A percentile compares a stretch with the other conserved stretches of the same genome.
These are phyloP conservation scores for Pinus taeda DNA, from an alignment of 75 land plant species.

Conservation along the genomic window DNA sequence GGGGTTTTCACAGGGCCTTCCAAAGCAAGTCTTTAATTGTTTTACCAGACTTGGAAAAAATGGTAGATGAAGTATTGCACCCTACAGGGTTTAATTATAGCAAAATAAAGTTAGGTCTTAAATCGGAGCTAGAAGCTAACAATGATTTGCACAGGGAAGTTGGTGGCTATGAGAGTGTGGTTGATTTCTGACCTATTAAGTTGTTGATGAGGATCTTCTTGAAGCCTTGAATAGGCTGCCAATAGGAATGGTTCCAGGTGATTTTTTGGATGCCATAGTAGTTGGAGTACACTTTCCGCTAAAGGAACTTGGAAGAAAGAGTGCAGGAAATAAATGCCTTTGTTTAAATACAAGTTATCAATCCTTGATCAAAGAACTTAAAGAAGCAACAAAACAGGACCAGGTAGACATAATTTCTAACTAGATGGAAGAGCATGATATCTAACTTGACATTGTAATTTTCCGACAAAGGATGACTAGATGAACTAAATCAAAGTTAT, in stretches of 20 bases:
- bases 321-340: constrained; percentile 72
- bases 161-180: too few relatives aligned
- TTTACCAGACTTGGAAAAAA: too few relatives aligned
- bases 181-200: background rate
- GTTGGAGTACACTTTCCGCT: background rate
- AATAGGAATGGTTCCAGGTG: background rate
- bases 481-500: constrained; percentile 14
- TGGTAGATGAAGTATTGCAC: too few relatives aligned
- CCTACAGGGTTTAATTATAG: too few relatives aligned
- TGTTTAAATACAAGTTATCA: constrained; percentile 72
- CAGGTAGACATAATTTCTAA: constrained; percentile 70
- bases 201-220: background rate
- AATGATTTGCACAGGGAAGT: too few relatives aligned
- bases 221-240: background rate
- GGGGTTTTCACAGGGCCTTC: too few relatives aligned
- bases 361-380: constrained; percentile 65
- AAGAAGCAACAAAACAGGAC: constrained; percentile 77
- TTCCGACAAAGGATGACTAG: constrained; percentile 29
- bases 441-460: constrained; percentile 71
- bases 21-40: too few relatives aligned
- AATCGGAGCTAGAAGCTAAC: too few relatives aligned
- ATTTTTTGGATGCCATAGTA: background rate
- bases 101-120: too few relatives aligned
- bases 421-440: constrained; percentile 63
- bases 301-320: constrained; percentile 11